Evolutionary conservation across 169 alveolate genomes (phyloP).

Genomic region (Eimeria necatrix): DNA sequence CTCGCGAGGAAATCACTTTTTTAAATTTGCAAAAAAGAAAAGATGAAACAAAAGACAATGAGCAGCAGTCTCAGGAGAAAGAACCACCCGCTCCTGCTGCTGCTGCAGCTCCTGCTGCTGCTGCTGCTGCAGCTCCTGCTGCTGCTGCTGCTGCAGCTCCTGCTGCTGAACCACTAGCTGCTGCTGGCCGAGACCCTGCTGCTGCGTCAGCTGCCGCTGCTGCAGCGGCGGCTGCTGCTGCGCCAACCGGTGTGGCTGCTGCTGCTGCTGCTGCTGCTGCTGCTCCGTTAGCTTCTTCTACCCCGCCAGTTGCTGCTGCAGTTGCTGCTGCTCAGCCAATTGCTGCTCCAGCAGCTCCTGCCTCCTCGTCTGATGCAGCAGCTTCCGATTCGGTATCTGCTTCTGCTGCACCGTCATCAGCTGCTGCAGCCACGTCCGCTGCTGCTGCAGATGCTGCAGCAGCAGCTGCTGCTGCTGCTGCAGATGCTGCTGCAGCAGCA

Average conservation of each 20-base stretch:
- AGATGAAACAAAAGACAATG: not conserved
- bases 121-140: not conserved
- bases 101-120: constrained; percentile 18
- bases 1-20: too few relatives aligned
- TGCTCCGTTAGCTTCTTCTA: not conserved
- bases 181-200: not conserved
- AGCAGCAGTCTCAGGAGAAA: not conserved
- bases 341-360: not conserved
- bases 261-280: constrained; percentile 8
- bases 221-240: not conserved
- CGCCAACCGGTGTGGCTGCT: not conserved
- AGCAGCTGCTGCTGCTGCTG: not conserved
- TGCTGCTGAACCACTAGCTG: constrained; percentile 6
- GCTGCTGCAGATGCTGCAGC: not conserved
- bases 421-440: not conserved
- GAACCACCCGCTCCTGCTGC: not conserved
- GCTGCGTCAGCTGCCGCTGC: not conserved
- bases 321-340: not conserved
- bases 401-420: not conserved
- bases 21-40: not conserved
- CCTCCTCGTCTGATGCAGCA: not conserved
- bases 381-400: not conserved
- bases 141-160: not conserved
- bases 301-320: not conserved
- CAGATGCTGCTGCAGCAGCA: too few relatives aligned